Conservation (phyloP, 2,329 filamentous ascomycete genomes). For the Rosellinia necatrix region DNA sequence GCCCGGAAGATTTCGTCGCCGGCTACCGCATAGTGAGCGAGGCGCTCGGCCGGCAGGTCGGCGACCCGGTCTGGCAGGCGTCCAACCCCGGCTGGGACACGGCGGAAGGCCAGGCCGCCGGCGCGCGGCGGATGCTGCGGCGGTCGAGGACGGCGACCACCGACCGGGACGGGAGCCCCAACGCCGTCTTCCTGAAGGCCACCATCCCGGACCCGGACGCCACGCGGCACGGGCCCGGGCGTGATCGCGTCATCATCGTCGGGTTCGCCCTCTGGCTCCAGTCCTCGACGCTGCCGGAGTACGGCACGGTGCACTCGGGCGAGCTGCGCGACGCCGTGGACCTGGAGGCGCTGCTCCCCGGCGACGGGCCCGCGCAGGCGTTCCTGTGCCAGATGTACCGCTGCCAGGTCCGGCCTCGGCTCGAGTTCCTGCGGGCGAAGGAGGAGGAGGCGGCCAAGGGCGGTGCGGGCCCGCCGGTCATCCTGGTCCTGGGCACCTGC, state of each 20-base stretch:
- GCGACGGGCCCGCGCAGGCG: slow-evolving; percentile 49
- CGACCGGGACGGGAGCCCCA: slow-evolving; percentile 51
- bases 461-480: slow-evolving; percentile 48
- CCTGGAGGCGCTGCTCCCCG: slow-evolving; percentile 48
- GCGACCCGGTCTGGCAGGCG: slow-evolving; percentile 55
- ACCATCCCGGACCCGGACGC: slow-evolving; percentile 46
- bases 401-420: slow-evolving; percentile 50
- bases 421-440: slow-evolving; percentile 48
- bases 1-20: slow-evolving; percentile 30
- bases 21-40: slow-evolving; percentile 42
- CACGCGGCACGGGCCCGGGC: too few species aligned
- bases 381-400: slow-evolving; percentile 51
- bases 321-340: slow-evolving; percentile 38
- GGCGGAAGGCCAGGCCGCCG: slow-evolving; percentile 46
- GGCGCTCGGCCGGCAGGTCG: slow-evolving; percentile 55
- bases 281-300: slow-evolving; percentile 52
- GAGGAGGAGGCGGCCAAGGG: slow-evolving; percentile 41
- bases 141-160: slow-evolving; percentile 48
- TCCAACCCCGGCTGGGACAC: slow-evolving; percentile 62
- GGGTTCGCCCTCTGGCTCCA: slow-evolving; percentile 62
- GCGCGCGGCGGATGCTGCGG: slow-evolving; percentile 45
- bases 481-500: slow-evolving; percentile 56
- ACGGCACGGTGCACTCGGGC: too few species aligned
- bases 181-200: slow-evolving; percentile 59
- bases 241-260: slow-evolving; percentile 43